Evolutionary conservation across 2,329 filamentous ascomycete species (phyloP).

Genomic region (Waltergamsia citrina): DNA sequence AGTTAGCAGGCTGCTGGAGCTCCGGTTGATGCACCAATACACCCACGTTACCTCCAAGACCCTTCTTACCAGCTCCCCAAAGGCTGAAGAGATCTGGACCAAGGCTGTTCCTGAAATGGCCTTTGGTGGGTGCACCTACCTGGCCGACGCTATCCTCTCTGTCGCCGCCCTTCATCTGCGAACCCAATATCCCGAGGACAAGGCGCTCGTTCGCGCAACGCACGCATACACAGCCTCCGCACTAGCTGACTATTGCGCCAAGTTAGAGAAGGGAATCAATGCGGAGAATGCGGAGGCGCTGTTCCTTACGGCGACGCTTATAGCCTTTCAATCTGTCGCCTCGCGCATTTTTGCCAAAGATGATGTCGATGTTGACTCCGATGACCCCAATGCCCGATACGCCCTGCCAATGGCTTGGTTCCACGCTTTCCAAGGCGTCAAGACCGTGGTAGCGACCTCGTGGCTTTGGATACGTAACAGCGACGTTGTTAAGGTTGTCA

Average conservation of each 20-base stretch:
- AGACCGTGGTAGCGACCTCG: constrained; percentile 52
- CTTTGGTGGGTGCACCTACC: constrained; percentile 46
- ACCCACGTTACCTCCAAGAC: constrained; percentile 52
- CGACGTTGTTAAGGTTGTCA: constrained; percentile 47
- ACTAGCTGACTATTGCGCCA: constrained; percentile 48
- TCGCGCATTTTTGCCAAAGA: constrained; percentile 53
- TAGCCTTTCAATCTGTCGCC: constrained; percentile 59
- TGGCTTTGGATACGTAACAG: constrained; percentile 56
- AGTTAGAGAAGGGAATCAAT: constrained; percentile 46
- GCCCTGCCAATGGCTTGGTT: constrained; percentile 55
- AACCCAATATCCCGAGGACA: constrained; percentile 45
- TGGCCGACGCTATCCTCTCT: constrained; percentile 55
- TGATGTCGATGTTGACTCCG: constrained; percentile 28
- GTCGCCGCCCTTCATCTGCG: constrained; percentile 55
- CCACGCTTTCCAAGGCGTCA: constrained; percentile 58
- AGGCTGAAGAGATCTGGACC: constrained; percentile 48
- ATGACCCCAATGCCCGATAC: constrained; percentile 35
- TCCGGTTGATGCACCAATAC: constrained; percentile 56
- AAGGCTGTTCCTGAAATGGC: constrained; percentile 51
- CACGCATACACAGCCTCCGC: constrained; percentile 58
- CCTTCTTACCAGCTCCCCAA: constrained; percentile 41
- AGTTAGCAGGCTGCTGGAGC: constrained; percentile 43
- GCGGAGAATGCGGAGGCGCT: constrained; percentile 51
- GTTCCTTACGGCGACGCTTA: constrained; percentile 52
- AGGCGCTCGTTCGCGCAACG: constrained; percentile 49